Conservation (phyloP, 805 yeast species). For the Metschnikowia cerradonensis region DNA sequence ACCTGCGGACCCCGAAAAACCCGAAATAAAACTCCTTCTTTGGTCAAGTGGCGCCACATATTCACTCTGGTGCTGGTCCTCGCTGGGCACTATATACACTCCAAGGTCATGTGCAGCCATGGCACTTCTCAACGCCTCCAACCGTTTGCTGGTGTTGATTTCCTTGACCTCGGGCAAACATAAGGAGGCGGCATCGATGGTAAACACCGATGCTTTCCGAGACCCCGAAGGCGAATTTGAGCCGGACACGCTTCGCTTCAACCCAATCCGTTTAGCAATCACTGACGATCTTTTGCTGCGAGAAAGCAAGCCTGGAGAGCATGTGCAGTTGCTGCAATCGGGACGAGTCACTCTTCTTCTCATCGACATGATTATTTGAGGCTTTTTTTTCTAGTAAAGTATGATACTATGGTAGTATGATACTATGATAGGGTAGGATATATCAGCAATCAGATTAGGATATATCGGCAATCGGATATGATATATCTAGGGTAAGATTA, state of each 20-base stretch:
- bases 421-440: too few species aligned
- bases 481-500: too few species aligned
- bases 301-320: slow-evolving; percentile 77
- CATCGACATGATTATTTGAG: not conserved
- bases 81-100: slow-evolving; percentile 77
- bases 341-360: slow-evolving; percentile 33
- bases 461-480: too few species aligned
- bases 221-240: slow-evolving; percentile 25
- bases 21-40: slow-evolving; percentile 77
- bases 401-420: too few species aligned
- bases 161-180: slow-evolving; percentile 43
- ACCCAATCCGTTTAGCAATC: slow-evolving; percentile 39
- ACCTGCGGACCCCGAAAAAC: slow-evolving; percentile 93
- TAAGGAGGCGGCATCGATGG: slow-evolving; percentile 42
- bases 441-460: too few species aligned
- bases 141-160: slow-evolving; percentile 50
- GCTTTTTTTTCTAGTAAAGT: too few species aligned
- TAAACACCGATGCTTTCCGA: slow-evolving; percentile 39
- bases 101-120: slow-evolving; percentile 65
- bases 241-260: slow-evolving; percentile 14
- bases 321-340: slow-evolving; percentile 70
- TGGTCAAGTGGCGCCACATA: slow-evolving; percentile 80
- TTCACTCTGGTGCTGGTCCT: slow-evolving; percentile 92
- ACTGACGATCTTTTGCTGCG: slow-evolving; percentile 60
- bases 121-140: slow-evolving; percentile 50